Evolutionary conservation across 106 monocot species (phyloP), one percentile per base, ranked within the genome.

Genomic region (Allium cepa): DNA sequence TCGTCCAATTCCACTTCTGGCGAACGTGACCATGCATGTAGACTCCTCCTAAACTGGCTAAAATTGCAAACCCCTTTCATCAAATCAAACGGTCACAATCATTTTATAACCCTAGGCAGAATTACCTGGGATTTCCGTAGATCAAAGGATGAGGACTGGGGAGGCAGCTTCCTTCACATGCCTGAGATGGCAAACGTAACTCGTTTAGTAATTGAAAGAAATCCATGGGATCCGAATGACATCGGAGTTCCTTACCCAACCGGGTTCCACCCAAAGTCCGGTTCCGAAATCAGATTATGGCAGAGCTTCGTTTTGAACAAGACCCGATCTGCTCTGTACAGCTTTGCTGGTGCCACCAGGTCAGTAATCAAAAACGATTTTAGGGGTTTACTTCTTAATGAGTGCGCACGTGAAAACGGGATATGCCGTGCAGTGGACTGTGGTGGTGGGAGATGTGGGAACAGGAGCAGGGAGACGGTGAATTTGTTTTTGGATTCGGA

Each of bases 201-300:
- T 8, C 88, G 92, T 8, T 80, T 97, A 13, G 66, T 86, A 14
- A 92, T 97, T 74, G 96, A 97, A 73, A 75, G 86, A 11, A 77
- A 86, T 50, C 89, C 86, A 0, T 82, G 88, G 92, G 96, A 97
- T 61, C 57, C 74, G 0, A 74, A 56, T 36, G 96, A 97, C 60
- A 80, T 97, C 68, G 96, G 81, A 5, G 76, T 97, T 13, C 96
- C 96, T 3, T 97, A 97, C 72, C 96, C 96, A 14, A 97, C 89
- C 15, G 80, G 88, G 15, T 97, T 97, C 86, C 96, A 97, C 82
- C 96, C 96, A 4, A 72, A 72, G 12, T 69, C 76, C 46, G 68
- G 55, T 17, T n/a, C 26, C 15, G 84, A 92, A 17, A 70, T 92
- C 15, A 36, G 51, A 1, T 69, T 36, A 7, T 92, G 96, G 96